Base-by-base conservation (phyloP, 2,329 filamentous ascomycete genomes). In the Penicillium sp. region DNA sequence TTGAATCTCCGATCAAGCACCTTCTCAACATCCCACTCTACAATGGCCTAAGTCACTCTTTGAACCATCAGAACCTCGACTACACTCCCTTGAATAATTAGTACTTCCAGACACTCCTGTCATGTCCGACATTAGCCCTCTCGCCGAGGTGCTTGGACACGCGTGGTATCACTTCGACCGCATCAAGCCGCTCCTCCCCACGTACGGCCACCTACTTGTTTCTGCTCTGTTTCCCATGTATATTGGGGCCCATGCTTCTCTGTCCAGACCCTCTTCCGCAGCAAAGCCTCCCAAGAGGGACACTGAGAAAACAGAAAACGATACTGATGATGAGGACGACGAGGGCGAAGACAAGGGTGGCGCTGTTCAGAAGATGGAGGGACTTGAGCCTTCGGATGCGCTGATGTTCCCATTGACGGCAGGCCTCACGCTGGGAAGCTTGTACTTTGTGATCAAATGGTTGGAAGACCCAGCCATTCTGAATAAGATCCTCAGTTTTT, bases 391-490 rank as follows among this genome's bases (percentile, higher is more conserved):
- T 1, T 85, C 83, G 0, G 93, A 97, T 71, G 93, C 90, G 44
- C 83, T 97, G 60, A 71, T 95, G 63, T 89, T 96, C 58, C 94
- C 93, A 1, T 62, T 96, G 29, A 77, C 91, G 49, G 92, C 91
- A 6, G 90, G 85, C 2, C 65, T 78, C 9, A 84, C 87, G 1
- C 82, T 97, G 8, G 80, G 85, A 39, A 85, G 85, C 5, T 79
- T 97, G 12, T 97, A 97, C 76, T 86, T 92, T 63, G 78, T 96
- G 54, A 90, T 97, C 67, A 90, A 95, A 70, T 94, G 87, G 82
- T 82, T 96, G 50, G 80, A 93, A 59, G 89, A 96, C 65, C 86
- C 91, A 0, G 79, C 85, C 10, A 76, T 95, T 21, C 74, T 97
- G 64, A 96, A 93, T 76, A 89, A 87, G 71, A 82, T 95, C 36